These are phyloP conservation scores for Tricholoma flavovirens DNA, from an alignment of 768 basidiomycete species.

Conservation along the genomic window DNA sequence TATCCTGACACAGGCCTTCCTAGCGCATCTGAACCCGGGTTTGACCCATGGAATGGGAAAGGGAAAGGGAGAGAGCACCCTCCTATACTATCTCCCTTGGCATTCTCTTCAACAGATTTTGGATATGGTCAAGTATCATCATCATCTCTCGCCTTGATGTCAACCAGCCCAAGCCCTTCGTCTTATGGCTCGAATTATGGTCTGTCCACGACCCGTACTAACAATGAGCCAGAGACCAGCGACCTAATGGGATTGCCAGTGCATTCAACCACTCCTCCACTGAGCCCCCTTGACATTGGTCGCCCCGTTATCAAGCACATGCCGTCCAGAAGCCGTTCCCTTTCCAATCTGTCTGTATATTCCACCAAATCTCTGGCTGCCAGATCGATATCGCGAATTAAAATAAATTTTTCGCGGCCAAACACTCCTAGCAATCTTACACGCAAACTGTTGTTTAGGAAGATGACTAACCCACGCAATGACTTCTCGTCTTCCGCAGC, in stretches of 20 bases:
- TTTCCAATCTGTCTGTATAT: constrained; percentile 46
- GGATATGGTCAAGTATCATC: constrained; percentile 35
- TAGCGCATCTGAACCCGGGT: constrained; percentile 2
- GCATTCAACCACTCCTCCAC: constrained; percentile 9
- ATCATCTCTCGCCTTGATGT: constrained; percentile 31
- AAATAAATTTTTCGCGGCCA: constrained; percentile 38
- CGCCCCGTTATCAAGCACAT: constrained; percentile 27
- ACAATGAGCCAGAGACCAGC: constrained; percentile 4
- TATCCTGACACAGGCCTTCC: constrained; percentile 8
- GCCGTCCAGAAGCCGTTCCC: constrained; percentile 47
- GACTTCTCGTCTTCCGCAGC: not conserved
- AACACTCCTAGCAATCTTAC: constrained; percentile 46
- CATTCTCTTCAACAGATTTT: constrained; percentile 52
- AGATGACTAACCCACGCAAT: constrained; percentile 16
- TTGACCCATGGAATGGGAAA: constrained; percentile 25
- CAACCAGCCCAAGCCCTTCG: constrained; percentile 34
- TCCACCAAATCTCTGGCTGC: constrained; percentile 38
- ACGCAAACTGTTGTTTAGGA: constrained; percentile 49
- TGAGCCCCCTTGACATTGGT: constrained; percentile 11
- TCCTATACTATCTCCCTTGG: constrained; percentile 61
- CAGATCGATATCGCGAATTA: constrained; percentile 43
- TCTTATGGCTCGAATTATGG: constrained; percentile 26
- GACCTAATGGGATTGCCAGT: constrained; percentile 8
- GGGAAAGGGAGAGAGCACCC: constrained; percentile 61
- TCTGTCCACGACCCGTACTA: constrained; percentile 6